Percentiles rank a stretch among this genome's conserved stretches.
phyloP scores from a whole-genome alignment of 441 rosid genomes.

The Kokia cookei region DNA sequence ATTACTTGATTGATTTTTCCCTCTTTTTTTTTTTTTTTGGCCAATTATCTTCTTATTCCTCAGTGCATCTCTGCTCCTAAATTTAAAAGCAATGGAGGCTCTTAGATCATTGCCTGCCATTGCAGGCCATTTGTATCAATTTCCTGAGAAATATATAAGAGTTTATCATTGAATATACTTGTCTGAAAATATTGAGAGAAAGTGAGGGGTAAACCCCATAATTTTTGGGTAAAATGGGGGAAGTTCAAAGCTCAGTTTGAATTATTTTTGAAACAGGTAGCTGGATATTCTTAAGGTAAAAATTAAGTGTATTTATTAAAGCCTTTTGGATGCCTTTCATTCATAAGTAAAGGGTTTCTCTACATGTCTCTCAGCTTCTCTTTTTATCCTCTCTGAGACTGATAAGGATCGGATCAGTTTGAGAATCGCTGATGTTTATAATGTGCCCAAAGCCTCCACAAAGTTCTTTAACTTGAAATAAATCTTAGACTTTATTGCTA shows the following conservation, averaged over 20 bases:
- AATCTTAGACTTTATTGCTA: no score
- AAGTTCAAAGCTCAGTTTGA: background rate
- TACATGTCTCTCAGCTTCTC: background rate
- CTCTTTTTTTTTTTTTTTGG: conserved; percentile 8
- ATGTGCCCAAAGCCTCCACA: no score
- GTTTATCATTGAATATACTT: conserved; percentile 25
- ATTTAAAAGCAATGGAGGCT: conserved; percentile 18
- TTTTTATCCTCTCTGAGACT: background rate
- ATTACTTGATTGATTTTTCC: conserved; percentile 32
- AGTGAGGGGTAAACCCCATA: conserved; percentile 16
- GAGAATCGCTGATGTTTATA: no score
- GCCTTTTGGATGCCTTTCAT: conserved; percentile 13
- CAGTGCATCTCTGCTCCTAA: conserved; percentile 20
- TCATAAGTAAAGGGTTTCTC: background rate
- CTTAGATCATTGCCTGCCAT: conserved; percentile 10
- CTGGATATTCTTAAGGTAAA: conserved; percentile 5
- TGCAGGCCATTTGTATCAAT: conserved; percentile 30
- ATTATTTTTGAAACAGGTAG: conserved; percentile 13
- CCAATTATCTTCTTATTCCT: conserved; percentile 27
- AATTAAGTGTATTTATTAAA: conserved; percentile 9
- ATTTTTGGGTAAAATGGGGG: conserved; percentile 17
- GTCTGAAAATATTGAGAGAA: conserved; percentile 24
- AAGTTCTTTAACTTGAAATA: no score
- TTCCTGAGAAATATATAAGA: conserved; percentile 26
- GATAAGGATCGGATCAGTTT: background rate